Evolutionary conservation across 1,284 basidiomycete species (phyloP), one percentile per base, ranked within the genome.

Genomic region (Psilocybe mexicana): DNA sequence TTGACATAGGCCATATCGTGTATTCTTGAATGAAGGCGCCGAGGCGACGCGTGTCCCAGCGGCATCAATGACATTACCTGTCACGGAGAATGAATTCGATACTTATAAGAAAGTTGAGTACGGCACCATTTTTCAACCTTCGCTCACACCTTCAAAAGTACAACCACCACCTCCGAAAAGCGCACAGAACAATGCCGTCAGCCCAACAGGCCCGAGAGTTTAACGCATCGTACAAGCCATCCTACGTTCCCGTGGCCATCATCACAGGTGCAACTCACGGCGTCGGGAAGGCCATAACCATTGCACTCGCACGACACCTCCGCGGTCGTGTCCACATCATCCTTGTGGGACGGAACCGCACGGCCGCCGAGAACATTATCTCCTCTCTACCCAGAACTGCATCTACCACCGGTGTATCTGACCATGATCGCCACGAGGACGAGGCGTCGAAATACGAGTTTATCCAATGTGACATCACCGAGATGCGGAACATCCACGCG

Each of bases 201-300:
- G 62, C 74, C 24, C 43, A 65, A 23, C 63, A 64, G 7, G 65
- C 70, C 25, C 65, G 66, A 36, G 61, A 66, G 35, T 60, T 69
- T 18, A 76, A 76, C 49, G 67, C 71, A 6, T 58, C 67, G 1
- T 69, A 67, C 53, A 59, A 63, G 1, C 72, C 73, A 0, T 55
- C 67, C 1, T 74, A 74, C 59, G 49, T 65, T 8, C 78, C 78
- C 4, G 71, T 75, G 2, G 75, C 73, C 7, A 61, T 80, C 26
- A 76, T 79, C 60, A 70, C 79, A 0, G 79, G 79, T 2, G 79
- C 76, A 18, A 80, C 79, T 1, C 72, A 74, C 14, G 78, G 79
- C 6, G 74, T 80, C 25, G 79, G 78, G 2, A 67, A 74, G 57
- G 74, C 69, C 3, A 74, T 76, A 60, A 71, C 72, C 12, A 66